Evolutionary conservation across 768 basidiomycete genomes (phyloP), one percentile per base, ranked within the genome.

Genomic region (Pulveroboletus sp.): DNA sequence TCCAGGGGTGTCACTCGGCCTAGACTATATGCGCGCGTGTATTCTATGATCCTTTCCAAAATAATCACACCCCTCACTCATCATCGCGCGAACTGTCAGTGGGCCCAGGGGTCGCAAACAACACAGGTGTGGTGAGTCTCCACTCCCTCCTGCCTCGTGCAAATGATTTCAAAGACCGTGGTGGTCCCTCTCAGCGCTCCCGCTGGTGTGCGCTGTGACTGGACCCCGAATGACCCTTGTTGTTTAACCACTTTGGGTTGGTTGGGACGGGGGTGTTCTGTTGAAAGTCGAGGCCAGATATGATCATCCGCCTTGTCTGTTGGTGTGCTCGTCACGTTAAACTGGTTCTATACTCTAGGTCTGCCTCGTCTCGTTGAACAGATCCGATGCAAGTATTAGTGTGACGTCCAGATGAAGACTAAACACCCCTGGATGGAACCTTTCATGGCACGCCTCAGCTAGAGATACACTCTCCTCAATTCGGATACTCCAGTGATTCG

Each of bases 251-350:
- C 58, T 55, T 50, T 28, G 41, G 47, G 61, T 56, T 71, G 80
- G 82, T 84, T 83, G 81, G 62, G 55, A 50, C 28, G 50, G 59
- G 51, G 47, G 43, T 57, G 54, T 59, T 66, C 57, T 86, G 87
- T 73, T 67, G 87, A 89, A 64, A 69, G 62, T 77, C 77, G 75
- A 90, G 89, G 89, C 89, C 89, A 91, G 89, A 90, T 89, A 84
- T 91, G 88, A 91, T 71, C 72, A 38, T 60, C 32, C 9, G 17
- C 7, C 1, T 33, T 14, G 7, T 14, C 15, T 15, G 15, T n/a
- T 15, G 9, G 11, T 5, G n/a, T 14, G 5, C 31, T 38, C 31
- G 9, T 26, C 32, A 8, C 37, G 37, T 55, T 59, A 11, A 64
- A 27, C n/a, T n/a, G 13, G 6, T 10, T 36, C 13, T n/a, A n/a